phyloP scores from a whole-genome alignment of 2,329 filamentous ascomycete genomes.

The Botrytis paeoniae region DNA sequence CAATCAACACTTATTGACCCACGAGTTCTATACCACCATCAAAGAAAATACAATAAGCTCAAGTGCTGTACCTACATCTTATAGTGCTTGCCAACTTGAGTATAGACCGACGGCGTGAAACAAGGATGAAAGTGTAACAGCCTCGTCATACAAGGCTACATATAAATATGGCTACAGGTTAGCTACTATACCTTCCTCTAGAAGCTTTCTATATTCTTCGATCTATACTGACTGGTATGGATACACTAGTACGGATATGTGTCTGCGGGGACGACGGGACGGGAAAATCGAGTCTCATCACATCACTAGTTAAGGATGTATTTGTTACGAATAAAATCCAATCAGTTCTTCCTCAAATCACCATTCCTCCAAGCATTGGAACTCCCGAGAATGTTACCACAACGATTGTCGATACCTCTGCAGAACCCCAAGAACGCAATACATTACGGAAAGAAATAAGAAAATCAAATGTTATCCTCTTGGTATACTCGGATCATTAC shows the following conservation, averaged over 20 bases:
- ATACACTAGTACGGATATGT: constrained; percentile 73
- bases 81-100: neutral
- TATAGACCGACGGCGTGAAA: neutral
- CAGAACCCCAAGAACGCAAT: constrained; percentile 86
- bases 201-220: constrained; percentile 2
- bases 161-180: constrained; percentile 35
- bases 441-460: constrained; percentile 90
- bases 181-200: neutral
- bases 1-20: neutral
- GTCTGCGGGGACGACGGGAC: constrained; percentile 95
- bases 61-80: no score
- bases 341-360: constrained; percentile 88
- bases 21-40: neutral
- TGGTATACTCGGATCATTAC: constrained; percentile 98
- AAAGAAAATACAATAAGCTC: neutral
- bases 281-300: constrained; percentile 92
- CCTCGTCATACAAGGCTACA: constrained; percentile 32
- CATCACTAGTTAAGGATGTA: constrained; percentile 93
- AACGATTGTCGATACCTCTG: constrained; percentile 95
- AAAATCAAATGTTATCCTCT: constrained; percentile 93
- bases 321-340: constrained; percentile 97
- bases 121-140: constrained; percentile 27
- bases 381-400: constrained; percentile 97
- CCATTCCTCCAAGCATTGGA: constrained; percentile 86
- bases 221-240: constrained; percentile 20